phyloP scores from a whole-genome alignment of 164 flowering plant species.

The Berberis vulgaris region DNA sequence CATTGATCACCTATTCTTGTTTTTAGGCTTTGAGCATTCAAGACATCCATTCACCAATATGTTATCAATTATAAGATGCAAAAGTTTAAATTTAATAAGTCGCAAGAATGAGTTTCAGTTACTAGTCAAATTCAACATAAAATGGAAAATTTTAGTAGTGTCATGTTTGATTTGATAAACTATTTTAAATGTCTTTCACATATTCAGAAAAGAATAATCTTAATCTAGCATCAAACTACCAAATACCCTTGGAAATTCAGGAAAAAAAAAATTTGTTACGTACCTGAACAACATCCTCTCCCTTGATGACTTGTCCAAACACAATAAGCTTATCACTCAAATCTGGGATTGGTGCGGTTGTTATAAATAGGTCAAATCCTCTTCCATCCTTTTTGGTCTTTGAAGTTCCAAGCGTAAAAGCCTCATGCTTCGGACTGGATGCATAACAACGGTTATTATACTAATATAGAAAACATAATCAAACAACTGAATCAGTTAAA shows the following conservation, averaged over 20 bases:
- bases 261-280: neutral
- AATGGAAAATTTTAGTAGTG: too few relatives aligned
- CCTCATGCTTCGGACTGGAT: slow-evolving; percentile 79
- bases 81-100: too few relatives aligned
- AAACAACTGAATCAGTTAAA: neutral
- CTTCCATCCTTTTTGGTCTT: slow-evolving; percentile 39
- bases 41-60: too few relatives aligned
- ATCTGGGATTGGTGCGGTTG: slow-evolving; percentile 86
- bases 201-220: too few relatives aligned
- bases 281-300: slow-evolving; percentile 93
- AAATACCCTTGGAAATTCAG: neutral
- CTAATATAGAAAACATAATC: neutral
- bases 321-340: slow-evolving; percentile 68
- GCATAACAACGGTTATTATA: neutral
- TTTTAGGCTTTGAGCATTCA: too few relatives aligned
- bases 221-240: neutral
- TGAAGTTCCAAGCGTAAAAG: slow-evolving; percentile 93
- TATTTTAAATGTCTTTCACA: too few relatives aligned
- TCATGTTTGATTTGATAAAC: too few relatives aligned
- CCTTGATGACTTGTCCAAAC: slow-evolving; percentile 84
- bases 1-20: too few relatives aligned
- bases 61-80: too few relatives aligned
- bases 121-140: too few relatives aligned
- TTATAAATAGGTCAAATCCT: slow-evolving; percentile 69
- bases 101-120: too few relatives aligned